Base-by-base conservation (phyloP, 2,329 filamentous ascomycete genomes). In the Incumbomyces delicatus region DNA sequence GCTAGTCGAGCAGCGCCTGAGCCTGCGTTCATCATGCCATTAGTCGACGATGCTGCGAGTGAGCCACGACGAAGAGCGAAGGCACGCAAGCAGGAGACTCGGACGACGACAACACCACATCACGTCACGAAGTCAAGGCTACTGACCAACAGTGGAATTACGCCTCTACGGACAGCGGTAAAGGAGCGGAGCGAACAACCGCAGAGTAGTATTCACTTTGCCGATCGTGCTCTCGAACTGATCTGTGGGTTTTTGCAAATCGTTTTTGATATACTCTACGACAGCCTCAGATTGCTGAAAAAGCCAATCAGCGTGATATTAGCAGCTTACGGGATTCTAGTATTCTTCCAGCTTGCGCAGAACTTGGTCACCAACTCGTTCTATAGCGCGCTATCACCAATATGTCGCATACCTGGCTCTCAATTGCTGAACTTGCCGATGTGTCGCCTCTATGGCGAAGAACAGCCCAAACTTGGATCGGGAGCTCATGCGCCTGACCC, bases 341-440 rank as follows among this genome's bases (percentile, higher is more conserved):
- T 79, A 41, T 68, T 74, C 16, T 61, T 78, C 41, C 75, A 81
- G 33, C 65, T 85, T 17, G 68, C 75, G 1, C 74, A 77, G 38
- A 83, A 80, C 58, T 74, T 83, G 58, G 62, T 84, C 27, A 80
- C 77, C 13, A 71, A 71, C 40, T 82, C 78, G 1, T 63, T 84
- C 45, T 72, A 74, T 40, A 66, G 74, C 8, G 79, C 81, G 0
- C 63, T 89, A 2, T 79, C 81, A 1, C 83, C 85, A 0, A 55
- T 89, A 16, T 89, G 85, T 58, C 73, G 76, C 16, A 66, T 90
- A 1, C 85, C 85, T 0, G 82, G 82, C 29, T 72, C 68, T 1
- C 76, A 77, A 1, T 66, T 76, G 29, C 60, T 87, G 4, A 68
- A 74, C 49, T 66, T 87, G 1, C 75, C 83, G 0, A 83, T 86